phyloP scores from a whole-genome alignment of 2,329 filamentous ascomycete species.

The Botrytis galanthina region DNA sequence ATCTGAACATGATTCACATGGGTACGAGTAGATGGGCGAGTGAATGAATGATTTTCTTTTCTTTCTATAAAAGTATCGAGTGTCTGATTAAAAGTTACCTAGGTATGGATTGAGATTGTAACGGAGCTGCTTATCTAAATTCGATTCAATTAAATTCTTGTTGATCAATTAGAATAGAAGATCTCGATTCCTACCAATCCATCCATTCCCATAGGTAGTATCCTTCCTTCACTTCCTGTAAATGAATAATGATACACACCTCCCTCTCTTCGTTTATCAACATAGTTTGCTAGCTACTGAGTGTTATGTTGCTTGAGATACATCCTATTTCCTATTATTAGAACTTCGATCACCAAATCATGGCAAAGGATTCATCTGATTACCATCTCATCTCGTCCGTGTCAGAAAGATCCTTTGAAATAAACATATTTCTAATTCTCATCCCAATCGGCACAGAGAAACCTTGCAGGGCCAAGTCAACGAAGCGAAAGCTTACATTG shows the following conservation, averaged over 20 bases:
- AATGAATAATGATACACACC: background rate
- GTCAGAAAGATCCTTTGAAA: background rate
- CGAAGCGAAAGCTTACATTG: background rate
- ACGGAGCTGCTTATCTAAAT: background rate
- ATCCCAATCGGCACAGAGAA: background rate
- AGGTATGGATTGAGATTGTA: no score
- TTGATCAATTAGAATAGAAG: background rate
- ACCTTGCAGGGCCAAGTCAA: background rate
- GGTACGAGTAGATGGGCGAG: background rate
- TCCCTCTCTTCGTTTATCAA: background rate
- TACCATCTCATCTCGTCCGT: background rate
- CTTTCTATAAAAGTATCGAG: background rate
- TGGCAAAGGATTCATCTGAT: background rate
- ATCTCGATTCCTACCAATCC: background rate
- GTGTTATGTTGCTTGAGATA: background rate
- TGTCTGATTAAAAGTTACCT: background rate
- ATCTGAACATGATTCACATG: background rate
- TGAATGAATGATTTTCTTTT: no score
- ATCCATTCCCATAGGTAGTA: background rate
- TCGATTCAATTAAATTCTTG: background rate
- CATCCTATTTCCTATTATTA: background rate
- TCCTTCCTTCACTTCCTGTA: background rate
- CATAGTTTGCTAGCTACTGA: background rate
- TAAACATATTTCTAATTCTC: slow-evolving; percentile 1
- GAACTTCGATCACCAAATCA: background rate